Evolutionary conservation across 116 monocot genomes (phyloP).

Genomic region (Papilionanthe hybrid): DNA sequence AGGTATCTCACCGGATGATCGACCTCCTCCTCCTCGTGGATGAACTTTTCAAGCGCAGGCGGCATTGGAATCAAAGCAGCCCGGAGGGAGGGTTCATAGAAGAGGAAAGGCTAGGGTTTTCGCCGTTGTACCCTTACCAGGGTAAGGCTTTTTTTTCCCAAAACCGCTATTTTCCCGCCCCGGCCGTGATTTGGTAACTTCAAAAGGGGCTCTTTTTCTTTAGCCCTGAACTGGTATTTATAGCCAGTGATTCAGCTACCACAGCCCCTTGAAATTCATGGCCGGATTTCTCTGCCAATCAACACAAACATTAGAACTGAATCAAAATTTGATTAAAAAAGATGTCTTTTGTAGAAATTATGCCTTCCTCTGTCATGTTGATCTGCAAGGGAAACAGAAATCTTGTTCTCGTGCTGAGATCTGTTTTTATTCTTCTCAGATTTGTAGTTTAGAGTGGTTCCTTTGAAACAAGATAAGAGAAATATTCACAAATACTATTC

Average conservation of each 20-base stretch:
- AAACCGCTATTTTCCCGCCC: conserved; percentile 32
- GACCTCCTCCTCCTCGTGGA: conserved; percentile 44
- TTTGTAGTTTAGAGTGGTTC: background rate
- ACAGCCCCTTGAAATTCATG: background rate
- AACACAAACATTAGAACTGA: background rate
- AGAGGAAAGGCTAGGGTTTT: conserved; percentile 1
- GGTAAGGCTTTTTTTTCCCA: background rate
- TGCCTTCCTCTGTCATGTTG: background rate
- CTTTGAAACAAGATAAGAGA: background rate
- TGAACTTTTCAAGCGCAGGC: conserved; percentile 23
- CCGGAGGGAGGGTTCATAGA: conserved; percentile 11
- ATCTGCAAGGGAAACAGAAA: background rate
- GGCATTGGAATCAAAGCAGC: conserved; percentile 9
- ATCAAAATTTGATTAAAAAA: background rate
- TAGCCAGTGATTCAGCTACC: conserved; percentile 5
- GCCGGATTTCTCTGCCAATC: background rate
- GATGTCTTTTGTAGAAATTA: background rate
- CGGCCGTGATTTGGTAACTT: conserved; percentile 10
- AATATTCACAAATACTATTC: background rate
- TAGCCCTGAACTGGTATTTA: background rate
- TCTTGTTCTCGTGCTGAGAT: background rate
- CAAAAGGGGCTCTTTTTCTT: background rate
- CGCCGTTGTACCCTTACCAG: background rate
- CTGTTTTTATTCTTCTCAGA: background rate
- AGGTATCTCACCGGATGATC: conserved; percentile 42